Base-by-base conservation (phyloP, 1,284 basidiomycete genomes). In the Puccinia horiana region DNA sequence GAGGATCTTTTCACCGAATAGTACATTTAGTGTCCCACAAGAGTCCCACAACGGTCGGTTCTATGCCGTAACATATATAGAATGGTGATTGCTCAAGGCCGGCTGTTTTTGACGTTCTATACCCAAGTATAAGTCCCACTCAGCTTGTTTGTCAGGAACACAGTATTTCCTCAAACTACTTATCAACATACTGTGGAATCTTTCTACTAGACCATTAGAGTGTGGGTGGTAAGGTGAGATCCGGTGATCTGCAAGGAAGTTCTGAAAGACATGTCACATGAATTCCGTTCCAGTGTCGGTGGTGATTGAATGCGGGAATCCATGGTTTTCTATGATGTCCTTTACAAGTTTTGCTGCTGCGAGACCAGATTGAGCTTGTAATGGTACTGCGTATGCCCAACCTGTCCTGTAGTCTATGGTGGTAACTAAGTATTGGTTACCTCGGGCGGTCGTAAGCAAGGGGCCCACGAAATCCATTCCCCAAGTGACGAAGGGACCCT, bases 331-430 rank as follows among this genome's bases (percentile, higher is more conserved):
- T 6, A 54, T 56, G 18, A 75, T 75, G 14, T 11, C 4, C 20
- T 58, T 54, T 4, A 75, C 49, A 14, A 75, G 11, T 14, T 56
- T 42, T 0, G n/a, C 40, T 35, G 52, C 49, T 9, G 74, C 52
- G 12, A 40, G 14, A 20, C 44, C 35, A 0, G 74, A 76, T 11
- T 23, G n/a, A 1, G 47, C 8, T 5, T n/a, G 20, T 23, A 76
- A 29, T 0, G 74, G 26, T 58, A 56, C 42, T 4, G 74, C 74
- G 32, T 76, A 76, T 4, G 74, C 74, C 47, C 74, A 76, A 3
- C 74, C 74, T 32, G 74, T 76, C 6, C 74, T 52, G 29, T 76
- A 76, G 23, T 76, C 74, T 32, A 76, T 76, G 18, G 74, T 35
- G 0, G 74, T 76, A 1, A 61, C 37, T 12, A 76, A 1, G 37